Percentiles rank a stretch among this genome's conserved stretches.
These are phyloP conservation scores for Xerocomellus dryophilus DNA, from an alignment of 768 basidiomycete species.

Conservation along the genomic window DNA sequence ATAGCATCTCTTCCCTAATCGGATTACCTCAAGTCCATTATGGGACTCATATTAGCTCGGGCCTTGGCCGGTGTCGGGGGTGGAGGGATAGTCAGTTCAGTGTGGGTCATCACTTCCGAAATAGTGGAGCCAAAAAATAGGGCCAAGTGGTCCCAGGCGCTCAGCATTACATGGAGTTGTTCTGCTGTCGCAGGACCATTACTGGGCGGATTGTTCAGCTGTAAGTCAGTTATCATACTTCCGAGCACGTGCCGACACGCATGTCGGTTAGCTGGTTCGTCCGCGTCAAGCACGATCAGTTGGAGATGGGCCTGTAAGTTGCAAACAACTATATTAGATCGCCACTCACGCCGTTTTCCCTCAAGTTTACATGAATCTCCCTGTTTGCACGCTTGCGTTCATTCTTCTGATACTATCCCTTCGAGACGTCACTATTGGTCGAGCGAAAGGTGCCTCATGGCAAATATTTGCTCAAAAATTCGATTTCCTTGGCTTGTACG, in stretches of 20 bases:
- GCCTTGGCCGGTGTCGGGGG: slow-evolving; percentile 75
- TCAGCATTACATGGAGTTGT: slow-evolving; percentile 83
- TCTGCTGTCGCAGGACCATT: slow-evolving; percentile 82
- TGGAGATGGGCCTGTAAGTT: slow-evolving; percentile 88
- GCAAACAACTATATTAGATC: slow-evolving; percentile 6
- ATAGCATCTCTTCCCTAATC: slow-evolving; percentile 17
- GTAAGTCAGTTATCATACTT: slow-evolving; percentile 39
- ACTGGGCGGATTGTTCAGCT: slow-evolving; percentile 79
- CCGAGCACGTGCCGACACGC: slow-evolving; percentile 15
- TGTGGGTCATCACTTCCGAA: slow-evolving; percentile 86
- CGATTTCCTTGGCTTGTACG: slow-evolving; percentile 79
- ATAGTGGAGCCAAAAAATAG: slow-evolving; percentile 68
- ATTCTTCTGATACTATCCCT: slow-evolving; percentile 59
- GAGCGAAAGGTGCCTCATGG: slow-evolving; percentile 54
- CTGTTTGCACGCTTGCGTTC: slow-evolving; percentile 62
- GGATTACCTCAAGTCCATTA: slow-evolving; percentile 33
- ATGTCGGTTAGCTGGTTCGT: slow-evolving; percentile 29
- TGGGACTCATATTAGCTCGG: slow-evolving; percentile 67
- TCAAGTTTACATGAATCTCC: slow-evolving; percentile 80
- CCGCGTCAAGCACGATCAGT: slow-evolving; percentile 35
- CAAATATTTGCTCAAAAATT: slow-evolving; percentile 51
- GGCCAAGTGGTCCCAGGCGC: slow-evolving; percentile 81
- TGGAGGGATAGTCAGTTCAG: slow-evolving; percentile 80
- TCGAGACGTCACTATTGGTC: slow-evolving; percentile 48
- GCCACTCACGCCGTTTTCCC: slow-evolving; percentile 12